Base-by-base conservation (phyloP, 805 yeast genomes). In the Ogataea salicorniae region DNA sequence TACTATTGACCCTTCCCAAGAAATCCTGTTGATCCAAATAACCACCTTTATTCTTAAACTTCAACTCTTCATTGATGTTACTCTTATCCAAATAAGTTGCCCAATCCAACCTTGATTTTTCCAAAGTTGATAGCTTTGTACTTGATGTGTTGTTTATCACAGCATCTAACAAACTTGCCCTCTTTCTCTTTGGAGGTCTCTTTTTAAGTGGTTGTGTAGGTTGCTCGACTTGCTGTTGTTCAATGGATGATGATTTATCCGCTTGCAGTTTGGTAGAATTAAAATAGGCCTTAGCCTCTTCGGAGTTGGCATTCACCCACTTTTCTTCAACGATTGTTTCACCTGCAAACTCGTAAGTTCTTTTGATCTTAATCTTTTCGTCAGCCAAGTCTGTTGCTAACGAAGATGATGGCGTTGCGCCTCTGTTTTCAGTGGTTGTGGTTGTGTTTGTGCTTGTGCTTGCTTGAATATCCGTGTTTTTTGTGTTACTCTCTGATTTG, bases 91-190 rank as follows among this genome's bases (percentile, higher is more conserved):
- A 97, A 68, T 87, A 90, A 41, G 87, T 80, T 1, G 95, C 95
- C 96, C 98, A 94, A 67, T 94, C 99, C 43, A 94, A 73, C 52
- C 95, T 74, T 1, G 96, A 87, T 67, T 94, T 94, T 63, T 94
- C 98, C 53, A 94, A 71, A 0, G 99, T 94, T 22, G 95, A 87
- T 51, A 94, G 73, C 62, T 89, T 92, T 33, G 87, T 81, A 55
- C 85, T 82, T 53, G 84, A 79, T 3, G 86, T 74, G 11, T 83
- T 76, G 39, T 79, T 71, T 41, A 89, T 76, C 35, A 90, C 90
- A 47, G 84, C 87, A 61, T 87, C 91, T 7, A 90, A 69, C 31
- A 88, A 68, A 23, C 92, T 82, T 3, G 87, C 84, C 53, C 96
- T 74, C 60, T 87, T 89, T 42, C 83, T 68, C 49, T 83, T 83